A percentile compares a stretch with the other conserved stretches of the same genome.
Evolutionary conservation across 2,329 filamentous ascomycete genomes (phyloP).

Genomic region (Pseudogymnoascus pannorum): DNA sequence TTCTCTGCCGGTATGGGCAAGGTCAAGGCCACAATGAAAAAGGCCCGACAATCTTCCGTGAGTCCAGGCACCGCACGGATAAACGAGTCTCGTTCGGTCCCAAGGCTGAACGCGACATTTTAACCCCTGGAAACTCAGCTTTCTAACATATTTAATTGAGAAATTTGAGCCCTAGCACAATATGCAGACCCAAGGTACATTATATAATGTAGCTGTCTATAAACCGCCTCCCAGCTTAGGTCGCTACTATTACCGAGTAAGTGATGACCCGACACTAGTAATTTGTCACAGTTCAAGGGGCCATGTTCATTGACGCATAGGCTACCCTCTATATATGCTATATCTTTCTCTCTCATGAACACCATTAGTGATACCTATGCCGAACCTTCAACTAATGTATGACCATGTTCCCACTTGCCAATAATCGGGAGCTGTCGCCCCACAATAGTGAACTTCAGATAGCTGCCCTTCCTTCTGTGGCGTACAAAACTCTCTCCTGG

Average conservation of each 20-base stretch:
- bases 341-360: neutral
- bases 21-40: neutral
- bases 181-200: too few species aligned
- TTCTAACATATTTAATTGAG: neutral
- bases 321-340: neutral
- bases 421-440: neutral
- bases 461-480: neutral
- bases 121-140: neutral
- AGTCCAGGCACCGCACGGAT: neutral
- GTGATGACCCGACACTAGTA: neutral
- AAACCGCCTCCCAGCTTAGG: neutral
- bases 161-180: too few species aligned
- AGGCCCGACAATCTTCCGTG: constrained; percentile 1
- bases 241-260: neutral
- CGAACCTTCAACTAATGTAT: neutral
- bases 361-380: neutral
- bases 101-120: neutral
- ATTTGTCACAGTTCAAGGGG: neutral
- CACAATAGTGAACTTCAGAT: neutral
- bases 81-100: neutral
- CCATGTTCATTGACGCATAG: neutral
- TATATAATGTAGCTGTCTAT: neutral
- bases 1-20: neutral
- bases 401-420: neutral
- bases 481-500: neutral